phyloP scores from a whole-genome alignment of 768 basidiomycete genomes.

The Pulveroboletus sp. region DNA sequence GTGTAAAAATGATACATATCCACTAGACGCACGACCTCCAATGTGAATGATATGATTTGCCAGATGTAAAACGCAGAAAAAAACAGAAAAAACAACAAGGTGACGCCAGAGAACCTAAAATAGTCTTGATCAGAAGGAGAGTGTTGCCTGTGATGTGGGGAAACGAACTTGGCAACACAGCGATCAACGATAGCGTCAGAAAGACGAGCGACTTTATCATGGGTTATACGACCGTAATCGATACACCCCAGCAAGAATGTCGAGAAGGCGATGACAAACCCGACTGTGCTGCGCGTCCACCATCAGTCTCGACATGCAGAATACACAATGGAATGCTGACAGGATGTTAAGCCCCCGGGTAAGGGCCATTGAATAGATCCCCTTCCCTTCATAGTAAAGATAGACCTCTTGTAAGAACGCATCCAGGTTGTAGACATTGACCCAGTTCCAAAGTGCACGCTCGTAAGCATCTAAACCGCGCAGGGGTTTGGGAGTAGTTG shows the following conservation, averaged over 20 bases:
- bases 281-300: constrained; percentile 69
- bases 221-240: constrained; percentile 79
- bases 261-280: constrained; percentile 97
- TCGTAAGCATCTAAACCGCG: constrained; percentile 80
- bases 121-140: constrained; percentile 12
- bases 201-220: constrained; percentile 61
- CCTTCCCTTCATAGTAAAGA: constrained; percentile 94
- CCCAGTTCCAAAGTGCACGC: constrained; percentile 97
- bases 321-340: constrained; percentile 49
- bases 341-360: constrained; percentile 88
- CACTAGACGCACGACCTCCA: constrained; percentile 72
- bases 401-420: constrained; percentile 94
- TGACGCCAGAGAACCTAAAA: constrained; percentile 75
- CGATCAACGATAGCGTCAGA: constrained; percentile 76
- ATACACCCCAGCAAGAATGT: constrained; percentile 94
- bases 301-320: constrained; percentile 20
- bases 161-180: constrained; percentile 76
- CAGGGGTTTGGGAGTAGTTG: constrained; percentile 41
- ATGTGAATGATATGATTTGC: constrained; percentile 76
- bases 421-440: constrained; percentile 97
- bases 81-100: constrained; percentile 75
- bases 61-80: constrained; percentile 87
- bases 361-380: constrained; percentile 92
- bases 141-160: neutral
- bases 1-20: constrained; percentile 98